phyloP scores from a whole-genome alignment of 805 yeast genomes.

The Scheffersomyces amazonensis region DNA sequence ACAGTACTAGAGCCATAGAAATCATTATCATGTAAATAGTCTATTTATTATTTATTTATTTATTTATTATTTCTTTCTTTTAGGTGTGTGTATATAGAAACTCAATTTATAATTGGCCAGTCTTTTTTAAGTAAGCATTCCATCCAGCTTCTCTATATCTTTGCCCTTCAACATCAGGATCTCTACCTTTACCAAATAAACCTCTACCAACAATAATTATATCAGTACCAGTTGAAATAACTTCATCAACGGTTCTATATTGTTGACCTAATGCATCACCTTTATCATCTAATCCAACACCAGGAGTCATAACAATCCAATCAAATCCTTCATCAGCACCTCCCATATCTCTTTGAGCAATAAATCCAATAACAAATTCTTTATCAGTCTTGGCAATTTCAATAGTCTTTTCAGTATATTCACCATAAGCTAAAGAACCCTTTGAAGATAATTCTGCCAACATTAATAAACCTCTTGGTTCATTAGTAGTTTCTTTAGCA shows the following conservation, averaged over 20 bases:
- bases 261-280: constrained; percentile 97
- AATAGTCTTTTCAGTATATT: constrained; percentile 81
- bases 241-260: constrained; percentile 88
- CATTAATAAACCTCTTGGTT: constrained; percentile 90
- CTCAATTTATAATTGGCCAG: constrained; percentile 9
- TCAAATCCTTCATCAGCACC: constrained; percentile 83
- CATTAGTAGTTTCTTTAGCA: constrained; percentile 62
- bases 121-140: constrained; percentile 70
- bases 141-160: constrained; percentile 94
- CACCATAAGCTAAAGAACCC: constrained; percentile 92
- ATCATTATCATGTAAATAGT: neutral
- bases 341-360: constrained; percentile 89
- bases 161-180: constrained; percentile 81
- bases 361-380: constrained; percentile 93
- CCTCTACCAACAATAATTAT: constrained; percentile 99
- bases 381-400: constrained; percentile 86
- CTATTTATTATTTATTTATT: constrained; percentile 1
- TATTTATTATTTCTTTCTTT: constrained; percentile 1
- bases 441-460: constrained; percentile 92
- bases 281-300: constrained; percentile 95
- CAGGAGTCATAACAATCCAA: constrained; percentile 97
- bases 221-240: constrained; percentile 83
- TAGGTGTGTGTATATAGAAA: neutral
- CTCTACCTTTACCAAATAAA: constrained; percentile 89
- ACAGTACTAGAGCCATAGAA: constrained; percentile 7